phyloP scores from a whole-genome alignment of 352 stramenopile genomes.

The Pythium biforme region DNA sequence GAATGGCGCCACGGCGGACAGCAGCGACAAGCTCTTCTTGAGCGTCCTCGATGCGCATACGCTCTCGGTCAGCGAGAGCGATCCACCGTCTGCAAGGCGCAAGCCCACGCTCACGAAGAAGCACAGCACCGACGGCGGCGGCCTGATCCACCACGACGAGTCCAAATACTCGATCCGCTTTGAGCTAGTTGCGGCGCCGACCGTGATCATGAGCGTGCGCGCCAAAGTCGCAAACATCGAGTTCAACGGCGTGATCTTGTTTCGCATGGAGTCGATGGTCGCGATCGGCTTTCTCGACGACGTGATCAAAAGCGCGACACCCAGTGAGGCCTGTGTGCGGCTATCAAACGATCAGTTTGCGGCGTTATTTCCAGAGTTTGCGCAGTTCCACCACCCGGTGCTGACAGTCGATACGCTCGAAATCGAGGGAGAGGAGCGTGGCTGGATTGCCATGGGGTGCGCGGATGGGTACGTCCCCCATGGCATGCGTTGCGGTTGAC shows the following conservation, averaged over 20 bases:
- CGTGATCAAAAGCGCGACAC: neutral
- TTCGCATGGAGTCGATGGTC: conserved; percentile 50
- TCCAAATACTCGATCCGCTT: conserved; percentile 37
- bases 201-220: conserved; percentile 45
- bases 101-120: conserved; percentile 17
- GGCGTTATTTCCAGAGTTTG: conserved; percentile 69
- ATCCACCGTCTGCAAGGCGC: neutral
- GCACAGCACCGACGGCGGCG: conserved; percentile 4
- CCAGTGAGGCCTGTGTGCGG: conserved; percentile 34
- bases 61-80: neutral
- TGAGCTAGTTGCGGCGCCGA: conserved; percentile 54
- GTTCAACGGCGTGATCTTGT: conserved; percentile 68
- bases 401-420: conserved; percentile 46
- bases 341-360: conserved; percentile 65
- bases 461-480: conserved; percentile 68
- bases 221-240: conserved; percentile 23
- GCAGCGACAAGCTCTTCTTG: conserved; percentile 24
- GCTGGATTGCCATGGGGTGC: conserved; percentile 63
- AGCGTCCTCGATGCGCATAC: conserved; percentile 9
- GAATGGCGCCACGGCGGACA: neutral
- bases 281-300: conserved; percentile 66
- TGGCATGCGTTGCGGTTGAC: neutral
- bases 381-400: conserved; percentile 50
- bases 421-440: conserved; percentile 26
- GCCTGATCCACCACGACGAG: neutral